These are phyloP conservation scores for Stropharia rugosoannulata DNA, from an alignment of 768 basidiomycete species.

Conservation along the genomic window DNA sequence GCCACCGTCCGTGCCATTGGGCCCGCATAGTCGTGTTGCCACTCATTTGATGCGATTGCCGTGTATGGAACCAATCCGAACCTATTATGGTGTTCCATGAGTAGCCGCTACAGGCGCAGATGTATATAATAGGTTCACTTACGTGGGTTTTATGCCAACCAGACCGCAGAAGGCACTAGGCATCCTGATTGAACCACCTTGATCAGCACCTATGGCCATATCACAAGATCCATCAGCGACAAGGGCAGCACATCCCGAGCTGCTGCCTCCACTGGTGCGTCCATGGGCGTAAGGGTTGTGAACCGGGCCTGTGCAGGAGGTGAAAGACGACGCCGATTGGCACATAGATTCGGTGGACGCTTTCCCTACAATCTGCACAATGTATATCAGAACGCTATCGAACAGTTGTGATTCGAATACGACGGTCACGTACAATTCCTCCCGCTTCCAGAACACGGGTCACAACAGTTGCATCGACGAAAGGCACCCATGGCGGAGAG, in stretches of 20 bases:
- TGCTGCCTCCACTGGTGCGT: conserved; percentile 42
- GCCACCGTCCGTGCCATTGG: conserved; percentile 36
- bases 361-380: conserved; percentile 16
- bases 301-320: conserved; percentile 32
- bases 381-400: background rate
- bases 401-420: background rate
- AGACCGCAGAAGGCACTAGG: conserved; percentile 42
- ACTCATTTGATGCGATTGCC: conserved; percentile 39
- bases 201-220: conserved; percentile 47
- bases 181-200: conserved; percentile 45
- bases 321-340: conserved; percentile 22
- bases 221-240: conserved; percentile 37
- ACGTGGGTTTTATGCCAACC: conserved; percentile 29
- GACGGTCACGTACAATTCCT: conserved; percentile 24
- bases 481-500: conserved; percentile 22
- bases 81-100: background rate
- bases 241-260: conserved; percentile 42
- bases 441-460: conserved; percentile 42
- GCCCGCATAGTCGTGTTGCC: conserved; percentile 40
- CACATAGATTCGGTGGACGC: conserved; percentile 23
- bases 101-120: background rate
- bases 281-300: conserved; percentile 41
- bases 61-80: conserved; percentile 49
- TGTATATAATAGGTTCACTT: background rate
- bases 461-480: conserved; percentile 41